Evolutionary conservation across 2,329 filamentous ascomycete genomes (phyloP), one percentile per base, ranked within the genome.

Genomic region (Aspergillus aculeatinus): DNA sequence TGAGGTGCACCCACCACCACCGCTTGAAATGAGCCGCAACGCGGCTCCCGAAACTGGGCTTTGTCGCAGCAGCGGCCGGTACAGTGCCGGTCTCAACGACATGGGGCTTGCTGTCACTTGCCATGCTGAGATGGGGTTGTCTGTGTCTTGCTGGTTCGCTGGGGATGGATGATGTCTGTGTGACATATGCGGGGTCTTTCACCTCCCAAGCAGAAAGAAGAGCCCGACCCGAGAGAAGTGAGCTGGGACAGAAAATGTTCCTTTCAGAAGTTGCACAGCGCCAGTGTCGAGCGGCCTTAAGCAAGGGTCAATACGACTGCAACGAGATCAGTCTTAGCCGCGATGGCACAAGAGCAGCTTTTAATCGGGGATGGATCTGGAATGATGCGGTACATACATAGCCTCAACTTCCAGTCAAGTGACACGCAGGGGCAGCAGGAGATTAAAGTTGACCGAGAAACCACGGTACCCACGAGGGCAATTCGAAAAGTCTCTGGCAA

Each of bases 1-100:
- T 77, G 33, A 85, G 58, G 67, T 83, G 76, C 39, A 79, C 59
- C 83, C 83, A 85, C 83, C 83, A 86, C 65, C 77, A 85, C 58
- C 75, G 75, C 70, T 74, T 77, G 56, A 67, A 76, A 58, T 79
- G 72, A 9, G 72, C 67, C 6, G 58, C 66, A 5, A 74, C 47
- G 9, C 72, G 67, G 14, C 68, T 29, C 5, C 68, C 64, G 49
- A 72, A 72, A 42, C 67, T 66, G 27, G 57, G 68, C 55, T 69
- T 73, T 5, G 52, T 51, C 23, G 60, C 55, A 27, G 58, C 9
- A 0, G 55, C 19, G 16, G 27, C 44, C 39, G 39, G 39, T 11
- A 61, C 47, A 2, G 58, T 52, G 42, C 57, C 59, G 35, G 63
- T 57, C 47, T 73, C 69, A 42, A 64, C 59, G 50, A 65, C 67